Conservation (phyloP, 768 basidiomycete genomes). For the Termitomyces sp. region DNA sequence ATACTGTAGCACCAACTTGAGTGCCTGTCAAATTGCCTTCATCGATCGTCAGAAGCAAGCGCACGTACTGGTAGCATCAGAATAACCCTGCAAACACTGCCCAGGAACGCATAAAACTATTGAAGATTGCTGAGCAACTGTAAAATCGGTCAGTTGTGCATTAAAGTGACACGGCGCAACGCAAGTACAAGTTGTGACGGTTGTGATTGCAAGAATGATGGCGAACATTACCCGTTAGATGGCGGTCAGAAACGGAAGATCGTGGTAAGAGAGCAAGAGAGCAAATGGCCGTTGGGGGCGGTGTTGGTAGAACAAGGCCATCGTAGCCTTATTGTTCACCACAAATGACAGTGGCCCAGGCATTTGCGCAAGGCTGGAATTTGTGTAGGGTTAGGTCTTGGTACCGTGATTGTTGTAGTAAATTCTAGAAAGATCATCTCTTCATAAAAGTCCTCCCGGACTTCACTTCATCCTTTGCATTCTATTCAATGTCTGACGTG, state of each 20-base stretch:
- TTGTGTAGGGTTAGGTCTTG: constrained; percentile 16
- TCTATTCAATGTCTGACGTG: constrained; percentile 33
- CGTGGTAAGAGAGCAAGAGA: constrained; percentile 20
- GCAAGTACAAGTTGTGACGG: constrained; percentile 5
- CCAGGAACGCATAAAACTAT: constrained; percentile 63
- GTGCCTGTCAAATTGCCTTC: background rate
- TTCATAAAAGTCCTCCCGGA: constrained; percentile 10
- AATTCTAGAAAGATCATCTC: constrained; percentile 22
- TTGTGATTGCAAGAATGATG: constrained; percentile 7
- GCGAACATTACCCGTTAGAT: constrained; percentile 19
- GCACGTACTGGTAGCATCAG: constrained; percentile 48
- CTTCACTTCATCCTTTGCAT: constrained; percentile 18
- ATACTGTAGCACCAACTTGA: constrained; percentile 56
- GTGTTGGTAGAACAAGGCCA: constrained; percentile 4
- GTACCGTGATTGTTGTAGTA: constrained; percentile 19
- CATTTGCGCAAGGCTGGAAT: too few species aligned
- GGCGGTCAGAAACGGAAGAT: constrained; percentile 10
- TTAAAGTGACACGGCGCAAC: background rate
- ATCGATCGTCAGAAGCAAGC: background rate
- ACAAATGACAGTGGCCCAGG: background rate
- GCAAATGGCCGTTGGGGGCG: background rate
- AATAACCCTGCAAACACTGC: constrained; percentile 62
- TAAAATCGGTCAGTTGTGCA: background rate
- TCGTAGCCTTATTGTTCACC: constrained; percentile 7
- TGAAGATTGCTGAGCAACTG: constrained; percentile 18